Conservation (phyloP, 129 eudicot species). For the Chrysanthemum makinoi region DNA sequence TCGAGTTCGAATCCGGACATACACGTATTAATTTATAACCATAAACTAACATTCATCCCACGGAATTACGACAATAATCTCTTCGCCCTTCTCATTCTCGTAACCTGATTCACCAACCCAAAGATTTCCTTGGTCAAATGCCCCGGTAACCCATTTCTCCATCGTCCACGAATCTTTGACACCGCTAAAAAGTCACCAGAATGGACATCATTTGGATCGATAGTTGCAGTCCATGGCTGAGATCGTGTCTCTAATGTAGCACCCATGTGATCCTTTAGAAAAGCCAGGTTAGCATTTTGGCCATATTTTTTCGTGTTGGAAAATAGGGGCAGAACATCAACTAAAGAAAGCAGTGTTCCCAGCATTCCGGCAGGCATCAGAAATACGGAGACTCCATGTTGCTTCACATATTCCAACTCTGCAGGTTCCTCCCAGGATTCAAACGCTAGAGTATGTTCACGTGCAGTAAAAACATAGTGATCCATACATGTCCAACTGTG, state of each 20-base stretch:
- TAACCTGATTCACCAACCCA: constrained; percentile 92
- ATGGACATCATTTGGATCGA: constrained; percentile 90
- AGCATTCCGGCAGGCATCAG: constrained; percentile 99
- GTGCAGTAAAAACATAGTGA: constrained; percentile 84
- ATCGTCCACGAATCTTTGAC: too few relatives aligned
- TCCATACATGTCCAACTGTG: constrained; percentile 99
- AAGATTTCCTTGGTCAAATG: too few relatives aligned
- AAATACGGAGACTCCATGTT: constrained; percentile 92
- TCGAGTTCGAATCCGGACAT: too few relatives aligned
- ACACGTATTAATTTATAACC: too few relatives aligned
- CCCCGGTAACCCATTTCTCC: constrained; percentile 4
- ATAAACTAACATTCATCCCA: constrained; percentile 70
- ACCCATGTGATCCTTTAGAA: constrained; percentile 93
- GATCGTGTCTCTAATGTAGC: constrained; percentile 89
- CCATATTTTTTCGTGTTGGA: constrained; percentile 82
- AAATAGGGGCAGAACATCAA: constrained; percentile 90
- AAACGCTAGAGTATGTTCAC: constrained; percentile 63
- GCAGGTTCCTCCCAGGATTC: constrained; percentile 97
- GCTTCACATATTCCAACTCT: constrained; percentile 94
- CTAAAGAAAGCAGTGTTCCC: constrained; percentile 86
- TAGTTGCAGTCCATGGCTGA: constrained; percentile 79
- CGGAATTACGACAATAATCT: constrained; percentile 79
- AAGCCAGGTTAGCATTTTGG: constrained; percentile 77
- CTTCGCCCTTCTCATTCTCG: constrained; percentile 99
- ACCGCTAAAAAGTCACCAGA: constrained; percentile 38